These are phyloP conservation scores for Neonectria faginata DNA, from an alignment of 2,329 filamentous ascomycete species.

Conservation along the genomic window DNA sequence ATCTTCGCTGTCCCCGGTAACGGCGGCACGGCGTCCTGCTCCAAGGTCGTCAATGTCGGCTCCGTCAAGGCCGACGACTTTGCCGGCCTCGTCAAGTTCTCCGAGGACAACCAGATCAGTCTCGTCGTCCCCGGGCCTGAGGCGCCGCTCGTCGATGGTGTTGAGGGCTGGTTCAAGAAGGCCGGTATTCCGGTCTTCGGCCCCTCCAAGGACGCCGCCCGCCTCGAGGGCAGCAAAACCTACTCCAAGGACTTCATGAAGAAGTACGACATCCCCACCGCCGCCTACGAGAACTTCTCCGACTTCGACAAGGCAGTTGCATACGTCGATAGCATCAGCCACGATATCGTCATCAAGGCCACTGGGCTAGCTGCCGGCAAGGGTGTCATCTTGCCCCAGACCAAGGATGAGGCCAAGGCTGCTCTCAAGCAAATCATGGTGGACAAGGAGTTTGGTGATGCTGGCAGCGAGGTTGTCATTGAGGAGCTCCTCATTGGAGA, in stretches of 20 bases:
- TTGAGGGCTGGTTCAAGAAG: conserved; percentile 82
- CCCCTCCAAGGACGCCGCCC: conserved; percentile 84
- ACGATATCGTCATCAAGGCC: conserved; percentile 93
- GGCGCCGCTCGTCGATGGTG: conserved; percentile 90
- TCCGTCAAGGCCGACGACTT: conserved; percentile 82
- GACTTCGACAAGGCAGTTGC: conserved; percentile 77
- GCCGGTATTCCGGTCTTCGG: conserved; percentile 86
- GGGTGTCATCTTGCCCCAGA: conserved; percentile 89
- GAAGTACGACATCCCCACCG: conserved; percentile 88
- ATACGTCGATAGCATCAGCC: conserved; percentile 78
- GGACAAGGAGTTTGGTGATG: conserved; percentile 84
- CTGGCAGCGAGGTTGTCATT: conserved; percentile 92
- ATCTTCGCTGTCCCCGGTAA: conserved; percentile 84
- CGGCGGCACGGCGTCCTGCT: conserved; percentile 80
- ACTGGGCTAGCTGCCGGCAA: conserved; percentile 93
- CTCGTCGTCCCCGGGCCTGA: conserved; percentile 93
- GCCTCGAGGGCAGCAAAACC: conserved; percentile 95
- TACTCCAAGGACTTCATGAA: conserved; percentile 99
- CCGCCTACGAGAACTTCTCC: conserved; percentile 89
- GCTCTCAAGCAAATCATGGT: conserved; percentile 93
- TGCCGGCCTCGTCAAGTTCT: conserved; percentile 78
- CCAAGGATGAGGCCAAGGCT: conserved; percentile 83
- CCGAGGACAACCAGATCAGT: conserved; percentile 78
- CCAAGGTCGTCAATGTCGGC: conserved; percentile 79
- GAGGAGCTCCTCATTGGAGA: conserved; percentile 94